Percentiles rank a stretch among this genome's conserved stretches.
Conservation (phyloP, 192 early-diverging fungal species). For the Borealophlyctis nickersoniae region DNA sequence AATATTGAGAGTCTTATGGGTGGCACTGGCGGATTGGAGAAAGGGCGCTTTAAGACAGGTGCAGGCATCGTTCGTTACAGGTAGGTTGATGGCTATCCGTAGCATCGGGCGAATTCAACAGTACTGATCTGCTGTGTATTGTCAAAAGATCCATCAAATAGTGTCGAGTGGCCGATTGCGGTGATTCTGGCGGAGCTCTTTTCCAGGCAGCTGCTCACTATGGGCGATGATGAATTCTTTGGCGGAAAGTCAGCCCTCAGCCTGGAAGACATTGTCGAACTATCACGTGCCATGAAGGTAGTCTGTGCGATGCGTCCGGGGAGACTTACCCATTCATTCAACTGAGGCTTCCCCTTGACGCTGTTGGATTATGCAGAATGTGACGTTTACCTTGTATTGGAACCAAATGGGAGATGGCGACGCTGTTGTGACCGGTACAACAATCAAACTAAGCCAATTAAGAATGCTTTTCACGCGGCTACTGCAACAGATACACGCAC, state of each 20-base stretch:
- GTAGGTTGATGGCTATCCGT: no score
- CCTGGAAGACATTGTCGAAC: conserved; percentile 48
- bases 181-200: conserved; percentile 72
- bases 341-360: conserved; percentile 8
- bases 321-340: conserved; percentile 10
- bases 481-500: conserved; percentile 70
- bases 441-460: conserved; percentile 37
- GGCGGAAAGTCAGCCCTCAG: conserved; percentile 39
- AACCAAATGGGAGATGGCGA: conserved; percentile 23
- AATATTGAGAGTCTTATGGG: conserved; percentile 25
- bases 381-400: conserved; percentile 78
- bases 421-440: not conserved
- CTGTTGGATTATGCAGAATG: conserved; percentile 49
- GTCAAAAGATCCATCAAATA: conserved; percentile 32
- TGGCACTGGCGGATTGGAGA: not conserved
- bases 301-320: no score
- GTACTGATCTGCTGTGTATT: no score
- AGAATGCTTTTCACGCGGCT: conserved; percentile 61
- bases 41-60: conserved; percentile 4
- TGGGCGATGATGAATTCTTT: conserved; percentile 87
- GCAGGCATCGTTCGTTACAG: not conserved
- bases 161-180: conserved; percentile 57
- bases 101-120: no score
- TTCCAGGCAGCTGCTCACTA: conserved; percentile 67
- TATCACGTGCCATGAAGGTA: conserved; percentile 58